Percentiles rank a stretch among this genome's conserved stretches.
Conservation (phyloP, 768 basidiomycete genomes). For the Amanita fuliginea region DNA sequence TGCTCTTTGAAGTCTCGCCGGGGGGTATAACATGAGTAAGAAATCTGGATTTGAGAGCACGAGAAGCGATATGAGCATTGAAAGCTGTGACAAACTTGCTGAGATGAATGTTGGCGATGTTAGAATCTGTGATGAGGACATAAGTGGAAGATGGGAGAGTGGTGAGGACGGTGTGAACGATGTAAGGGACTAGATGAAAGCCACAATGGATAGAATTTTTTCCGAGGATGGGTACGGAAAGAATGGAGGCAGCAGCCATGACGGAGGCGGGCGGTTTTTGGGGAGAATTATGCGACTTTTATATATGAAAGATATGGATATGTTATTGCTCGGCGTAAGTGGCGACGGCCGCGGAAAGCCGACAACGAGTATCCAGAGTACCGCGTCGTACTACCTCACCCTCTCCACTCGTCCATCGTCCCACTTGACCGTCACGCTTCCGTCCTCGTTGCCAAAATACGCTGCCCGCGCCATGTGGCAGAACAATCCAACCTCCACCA, state of each 20-base stretch:
- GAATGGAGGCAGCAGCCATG: conserved; percentile 30
- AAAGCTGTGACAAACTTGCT: conserved; percentile 59
- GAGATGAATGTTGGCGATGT: conserved; percentile 78
- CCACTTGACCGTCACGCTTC: not conserved
- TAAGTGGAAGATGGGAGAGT: conserved; percentile 76
- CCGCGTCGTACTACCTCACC: not conserved
- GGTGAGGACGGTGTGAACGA: conserved; percentile 59
- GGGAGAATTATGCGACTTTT: no score
- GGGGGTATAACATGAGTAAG: conserved; percentile 73
- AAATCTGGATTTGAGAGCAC: conserved; percentile 45
- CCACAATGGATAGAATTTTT: conserved; percentile 88
- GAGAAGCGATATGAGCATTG: conserved; percentile 22
- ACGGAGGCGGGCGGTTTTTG: no score
- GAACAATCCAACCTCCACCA: conserved; percentile 99
- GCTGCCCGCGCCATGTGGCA: conserved; percentile 87
- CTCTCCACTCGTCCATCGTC: conserved; percentile 56
- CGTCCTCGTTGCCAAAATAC: conserved; percentile 89
- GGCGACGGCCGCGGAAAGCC: no score
- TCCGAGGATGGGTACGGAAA: conserved; percentile 76
- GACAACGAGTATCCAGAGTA: not conserved
- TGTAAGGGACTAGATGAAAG: conserved; percentile 85
- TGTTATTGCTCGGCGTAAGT: no score
- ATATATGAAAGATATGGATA: no score
- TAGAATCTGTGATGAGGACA: conserved; percentile 86
- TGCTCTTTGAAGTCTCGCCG: conserved; percentile 87